Conservation (phyloP, 345 rosid genomes). For the Heritiera littoralis region DNA sequence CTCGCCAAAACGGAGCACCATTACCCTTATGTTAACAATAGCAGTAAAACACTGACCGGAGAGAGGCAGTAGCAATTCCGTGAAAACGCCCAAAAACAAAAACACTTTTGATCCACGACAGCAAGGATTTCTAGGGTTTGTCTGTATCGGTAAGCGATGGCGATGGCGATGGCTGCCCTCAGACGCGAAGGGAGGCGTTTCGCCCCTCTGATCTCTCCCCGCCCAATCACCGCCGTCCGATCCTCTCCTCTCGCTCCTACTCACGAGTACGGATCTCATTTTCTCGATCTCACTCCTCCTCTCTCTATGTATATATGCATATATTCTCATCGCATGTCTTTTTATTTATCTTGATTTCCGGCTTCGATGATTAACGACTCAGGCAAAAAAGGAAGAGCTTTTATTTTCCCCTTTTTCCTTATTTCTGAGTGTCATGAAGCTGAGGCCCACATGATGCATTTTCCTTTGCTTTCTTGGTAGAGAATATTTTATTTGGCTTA, state of each 20-base stretch:
- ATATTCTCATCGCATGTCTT: not conserved
- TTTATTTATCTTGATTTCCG: not conserved
- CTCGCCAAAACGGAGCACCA: too few relatives aligned
- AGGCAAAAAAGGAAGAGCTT: not conserved
- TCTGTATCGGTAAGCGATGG: slow-evolving; percentile 41
- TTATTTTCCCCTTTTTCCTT: not conserved
- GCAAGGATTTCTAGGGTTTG: slow-evolving; percentile 23
- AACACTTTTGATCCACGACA: not conserved
- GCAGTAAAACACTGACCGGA: not conserved
- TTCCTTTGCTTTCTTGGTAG: not conserved
- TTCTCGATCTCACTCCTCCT: not conserved
- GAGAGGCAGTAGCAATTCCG: not conserved
- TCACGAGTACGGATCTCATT: slow-evolving; percentile 38
- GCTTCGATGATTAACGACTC: not conserved
- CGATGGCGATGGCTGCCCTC: slow-evolving; percentile 80
- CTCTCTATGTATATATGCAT: not conserved
- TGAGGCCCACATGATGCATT: not conserved
- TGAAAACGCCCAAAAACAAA: slow-evolving; percentile 7
- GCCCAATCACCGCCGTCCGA: slow-evolving; percentile 55
- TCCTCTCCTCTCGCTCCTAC: slow-evolving; percentile 33
- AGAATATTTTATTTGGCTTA: not conserved
- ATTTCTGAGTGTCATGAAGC: not conserved
- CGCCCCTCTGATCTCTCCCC: slow-evolving; percentile 56
- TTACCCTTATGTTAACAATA: not conserved
- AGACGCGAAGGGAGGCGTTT: slow-evolving; percentile 84